phyloP scores from a whole-genome alignment of 257 asterid species.

The Verbascum thapsus region DNA sequence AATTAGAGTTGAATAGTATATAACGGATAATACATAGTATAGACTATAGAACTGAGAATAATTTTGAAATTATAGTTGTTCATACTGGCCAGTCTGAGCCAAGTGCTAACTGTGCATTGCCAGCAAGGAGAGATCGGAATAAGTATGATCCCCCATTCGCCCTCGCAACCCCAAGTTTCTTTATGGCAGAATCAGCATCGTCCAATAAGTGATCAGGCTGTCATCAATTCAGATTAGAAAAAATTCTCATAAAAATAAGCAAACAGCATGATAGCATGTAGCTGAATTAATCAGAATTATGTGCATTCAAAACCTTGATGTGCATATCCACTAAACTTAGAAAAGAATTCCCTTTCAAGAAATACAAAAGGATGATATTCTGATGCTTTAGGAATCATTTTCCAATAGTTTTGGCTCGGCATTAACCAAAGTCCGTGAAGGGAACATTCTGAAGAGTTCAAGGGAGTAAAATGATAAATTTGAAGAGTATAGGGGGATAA shows the following conservation, averaged over 20 bases:
- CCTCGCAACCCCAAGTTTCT: conserved; percentile 78
- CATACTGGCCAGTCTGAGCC: conserved; percentile 99
- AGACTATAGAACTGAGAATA: conserved; percentile 16
- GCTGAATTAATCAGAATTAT: background rate
- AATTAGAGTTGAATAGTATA: conserved; percentile 16
- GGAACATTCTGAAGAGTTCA: too few relatives aligned
- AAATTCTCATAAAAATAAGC: conserved; percentile 13
- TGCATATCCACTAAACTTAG: background rate
- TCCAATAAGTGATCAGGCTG: conserved; percentile 93
- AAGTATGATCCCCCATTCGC: conserved; percentile 73
- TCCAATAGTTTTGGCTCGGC: too few relatives aligned
- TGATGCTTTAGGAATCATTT: too few relatives aligned
- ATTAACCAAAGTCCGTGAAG: too few relatives aligned
- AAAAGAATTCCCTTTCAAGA: background rate
- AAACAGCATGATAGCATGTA: conserved; percentile 1
- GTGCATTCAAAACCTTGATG: background rate
- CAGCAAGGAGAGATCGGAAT: conserved; percentile 65
- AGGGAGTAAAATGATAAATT: too few relatives aligned
- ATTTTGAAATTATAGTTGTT: background rate
- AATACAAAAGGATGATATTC: too few relatives aligned
- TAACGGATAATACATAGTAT: background rate
- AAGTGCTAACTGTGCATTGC: conserved; percentile 68
- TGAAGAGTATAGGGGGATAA: too few relatives aligned
- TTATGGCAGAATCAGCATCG: conserved; percentile 83
- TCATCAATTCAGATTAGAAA: conserved; percentile 30